Conservation (phyloP, 305 asterid genomes). For the Solanum hybrid region DNA sequence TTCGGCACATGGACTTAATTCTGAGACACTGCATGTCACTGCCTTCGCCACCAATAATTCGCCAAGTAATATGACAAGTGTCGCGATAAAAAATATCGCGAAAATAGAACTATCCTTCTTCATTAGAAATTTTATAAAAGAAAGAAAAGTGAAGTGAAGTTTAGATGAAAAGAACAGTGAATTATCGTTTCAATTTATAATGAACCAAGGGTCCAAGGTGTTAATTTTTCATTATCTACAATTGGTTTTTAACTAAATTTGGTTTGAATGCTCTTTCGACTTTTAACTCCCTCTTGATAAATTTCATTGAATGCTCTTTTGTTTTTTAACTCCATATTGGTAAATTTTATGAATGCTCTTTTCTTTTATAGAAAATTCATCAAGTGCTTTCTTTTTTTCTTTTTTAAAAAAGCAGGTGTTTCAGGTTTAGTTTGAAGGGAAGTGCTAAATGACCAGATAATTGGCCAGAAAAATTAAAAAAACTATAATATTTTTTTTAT, state of each 20-base stretch:
- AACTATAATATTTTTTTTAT: too few species aligned
- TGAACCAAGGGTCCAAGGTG: neutral
- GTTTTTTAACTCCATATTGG: neutral
- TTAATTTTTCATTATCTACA: neutral
- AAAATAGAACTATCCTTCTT: neutral
- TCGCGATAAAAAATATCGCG: neutral
- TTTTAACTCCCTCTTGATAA: neutral
- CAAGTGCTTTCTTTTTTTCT: neutral
- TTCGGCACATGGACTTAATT: slow-evolving; percentile 30
- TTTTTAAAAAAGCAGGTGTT: neutral
- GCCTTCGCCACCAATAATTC: slow-evolving; percentile 15
- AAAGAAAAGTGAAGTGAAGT: neutral
- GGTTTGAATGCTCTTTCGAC: neutral
- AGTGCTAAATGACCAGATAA: too few species aligned
- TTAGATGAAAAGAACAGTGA: neutral
- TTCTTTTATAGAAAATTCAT: neutral
- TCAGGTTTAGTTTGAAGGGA: neutral
- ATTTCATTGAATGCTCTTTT: neutral
- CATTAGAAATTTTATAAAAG: neutral
- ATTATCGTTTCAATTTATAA: neutral
- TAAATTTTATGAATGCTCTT: neutral
- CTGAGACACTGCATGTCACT: slow-evolving; percentile 23
- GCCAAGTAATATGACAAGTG: slow-evolving; percentile 13
- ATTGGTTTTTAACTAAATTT: neutral
- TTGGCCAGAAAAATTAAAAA: too few species aligned